Percentiles rank a stretch among this genome's conserved stretches.
Evolutionary conservation across 495 filamentous ascomycete species (phyloP).

Genomic region (Talaromyces nanjingensis): DNA sequence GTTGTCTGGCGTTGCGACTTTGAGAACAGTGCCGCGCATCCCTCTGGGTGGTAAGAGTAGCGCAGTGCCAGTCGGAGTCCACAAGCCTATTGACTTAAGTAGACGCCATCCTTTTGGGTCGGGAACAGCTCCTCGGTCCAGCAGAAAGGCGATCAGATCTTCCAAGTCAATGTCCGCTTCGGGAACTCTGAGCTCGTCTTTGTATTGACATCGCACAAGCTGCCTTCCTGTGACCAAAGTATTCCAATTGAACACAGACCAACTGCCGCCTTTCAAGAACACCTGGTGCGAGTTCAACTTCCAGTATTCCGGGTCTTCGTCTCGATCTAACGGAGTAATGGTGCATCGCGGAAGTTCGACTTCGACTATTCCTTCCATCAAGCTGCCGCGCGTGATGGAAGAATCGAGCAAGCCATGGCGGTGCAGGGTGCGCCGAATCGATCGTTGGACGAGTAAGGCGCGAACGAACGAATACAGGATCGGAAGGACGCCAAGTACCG

Average conservation of each 20-base stretch:
- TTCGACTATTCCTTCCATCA: constrained; percentile 59
- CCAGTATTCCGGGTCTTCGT: constrained; percentile 48
- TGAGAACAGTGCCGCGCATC: constrained; percentile 38
- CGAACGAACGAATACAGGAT: constrained; percentile 52
- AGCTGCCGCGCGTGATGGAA: constrained; percentile 52
- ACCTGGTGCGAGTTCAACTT: constrained; percentile 36
- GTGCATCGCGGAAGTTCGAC: constrained; percentile 58
- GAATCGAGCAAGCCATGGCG: constrained; percentile 37
- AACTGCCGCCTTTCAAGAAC: constrained; percentile 50
- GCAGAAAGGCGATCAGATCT: constrained; percentile 50
- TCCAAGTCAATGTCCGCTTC: constrained; percentile 61
- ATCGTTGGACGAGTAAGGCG: constrained; percentile 47
- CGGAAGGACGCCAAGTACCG: constrained; percentile 59
- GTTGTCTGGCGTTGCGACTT: constrained; percentile 51
- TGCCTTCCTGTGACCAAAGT: constrained; percentile 50
- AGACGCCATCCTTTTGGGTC: constrained; percentile 51
- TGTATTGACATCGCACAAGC: constrained; percentile 55
- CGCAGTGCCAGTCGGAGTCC: constrained; percentile 55
- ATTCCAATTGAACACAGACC: constrained; percentile 61
- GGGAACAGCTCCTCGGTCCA: constrained; percentile 57
- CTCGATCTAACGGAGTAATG: constrained; percentile 51
- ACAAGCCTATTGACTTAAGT: constrained; percentile 50
- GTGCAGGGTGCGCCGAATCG: constrained; percentile 48
- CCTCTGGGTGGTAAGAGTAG: constrained; percentile 43
- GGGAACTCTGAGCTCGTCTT: constrained; percentile 56